These are phyloP conservation scores for Arthonia radiata DNA, from an alignment of 495 filamentous ascomycete species.

Conservation along the genomic window DNA sequence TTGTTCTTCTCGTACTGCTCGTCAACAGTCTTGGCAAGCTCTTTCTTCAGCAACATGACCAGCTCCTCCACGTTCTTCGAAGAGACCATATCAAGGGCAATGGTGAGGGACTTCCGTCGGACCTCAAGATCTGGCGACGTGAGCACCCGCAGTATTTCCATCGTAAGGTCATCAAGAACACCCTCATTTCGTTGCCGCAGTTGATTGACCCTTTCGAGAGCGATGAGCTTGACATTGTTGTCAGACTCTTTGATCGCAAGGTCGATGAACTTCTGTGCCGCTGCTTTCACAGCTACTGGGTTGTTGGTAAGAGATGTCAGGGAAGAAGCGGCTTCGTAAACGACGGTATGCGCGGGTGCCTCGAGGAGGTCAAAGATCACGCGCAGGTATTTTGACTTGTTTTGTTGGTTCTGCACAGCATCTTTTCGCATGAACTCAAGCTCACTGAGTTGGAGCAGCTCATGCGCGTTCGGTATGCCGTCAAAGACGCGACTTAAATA, in stretches of 20 bases:
- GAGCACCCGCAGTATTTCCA: conserved; percentile 94
- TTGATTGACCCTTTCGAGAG: conserved; percentile 82
- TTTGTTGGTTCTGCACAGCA: conserved; percentile 77
- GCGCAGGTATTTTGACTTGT: conserved; percentile 83
- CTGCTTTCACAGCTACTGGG: conserved; percentile 92
- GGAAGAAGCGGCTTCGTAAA: conserved; percentile 97
- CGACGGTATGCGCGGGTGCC: conserved; percentile 75
- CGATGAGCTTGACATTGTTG: conserved; percentile 98
- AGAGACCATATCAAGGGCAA: conserved; percentile 92
- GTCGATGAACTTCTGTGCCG: conserved; percentile 87
- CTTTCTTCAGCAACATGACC: conserved; percentile 86
- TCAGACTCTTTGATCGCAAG: conserved; percentile 90
- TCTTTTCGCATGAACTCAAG: conserved; percentile 95
- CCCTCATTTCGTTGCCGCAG: conserved; percentile 80
- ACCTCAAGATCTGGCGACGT: conserved; percentile 94
- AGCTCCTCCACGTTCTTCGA: conserved; percentile 99
- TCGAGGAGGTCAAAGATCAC: conserved; percentile 95
- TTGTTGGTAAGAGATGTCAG: conserved; percentile 84
- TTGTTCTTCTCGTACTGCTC: conserved; percentile 98
- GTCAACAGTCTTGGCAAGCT: conserved; percentile 90
- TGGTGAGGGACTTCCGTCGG: conserved; percentile 66
- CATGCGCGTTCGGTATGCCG: conserved; percentile 79
- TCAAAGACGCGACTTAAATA: conserved; percentile 85
- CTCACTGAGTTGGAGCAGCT: conserved; percentile 77
- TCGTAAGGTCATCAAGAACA: conserved; percentile 81